Evolutionary conservation across 2,329 filamentous ascomycete genomes (phyloP).

Genomic region (Lasiodiplodia citricola): DNA sequence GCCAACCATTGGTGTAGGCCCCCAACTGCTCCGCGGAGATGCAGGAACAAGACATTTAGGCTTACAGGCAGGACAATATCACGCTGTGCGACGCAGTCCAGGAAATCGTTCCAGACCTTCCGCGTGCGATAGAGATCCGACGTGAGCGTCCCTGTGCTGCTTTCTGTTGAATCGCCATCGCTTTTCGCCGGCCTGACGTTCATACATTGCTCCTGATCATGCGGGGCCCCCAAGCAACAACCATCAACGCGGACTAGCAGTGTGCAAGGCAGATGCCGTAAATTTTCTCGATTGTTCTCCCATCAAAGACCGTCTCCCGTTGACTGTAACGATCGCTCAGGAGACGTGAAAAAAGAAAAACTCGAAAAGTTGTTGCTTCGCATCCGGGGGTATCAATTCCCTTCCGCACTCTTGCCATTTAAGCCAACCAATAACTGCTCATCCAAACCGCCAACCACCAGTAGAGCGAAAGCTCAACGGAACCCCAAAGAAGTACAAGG

Average conservation of each 20-base stretch:
- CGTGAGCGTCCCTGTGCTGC: not conserved
- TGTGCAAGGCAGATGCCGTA: not conserved
- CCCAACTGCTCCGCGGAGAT: slow-evolving; percentile 14
- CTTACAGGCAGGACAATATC: not conserved
- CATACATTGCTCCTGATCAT: not conserved
- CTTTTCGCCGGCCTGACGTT: not conserved
- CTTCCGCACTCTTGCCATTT: slow-evolving; percentile 1
- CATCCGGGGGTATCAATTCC: slow-evolving; percentile 21
- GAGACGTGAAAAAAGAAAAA: not conserved
- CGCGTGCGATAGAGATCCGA: slow-evolving; percentile 1
- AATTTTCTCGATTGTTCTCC: not conserved
- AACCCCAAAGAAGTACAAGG: not conserved
- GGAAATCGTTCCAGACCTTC: not conserved
- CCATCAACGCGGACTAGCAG: not conserved
- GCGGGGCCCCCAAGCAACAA: not conserved
- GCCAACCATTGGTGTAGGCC: not conserved
- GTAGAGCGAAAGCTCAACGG: not conserved
- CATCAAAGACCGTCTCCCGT: not conserved
- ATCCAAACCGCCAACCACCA: not conserved
- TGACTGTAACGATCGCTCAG: not conserved
- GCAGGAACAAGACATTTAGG: slow-evolving; percentile 1
- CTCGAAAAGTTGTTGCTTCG: slow-evolving; percentile 6
- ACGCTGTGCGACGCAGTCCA: not conserved
- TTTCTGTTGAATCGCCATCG: not conserved
- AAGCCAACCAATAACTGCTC: not conserved